Evolutionary conservation across 768 basidiomycete species (phyloP).

Genomic region (Lyophyllum shimeji): DNA sequence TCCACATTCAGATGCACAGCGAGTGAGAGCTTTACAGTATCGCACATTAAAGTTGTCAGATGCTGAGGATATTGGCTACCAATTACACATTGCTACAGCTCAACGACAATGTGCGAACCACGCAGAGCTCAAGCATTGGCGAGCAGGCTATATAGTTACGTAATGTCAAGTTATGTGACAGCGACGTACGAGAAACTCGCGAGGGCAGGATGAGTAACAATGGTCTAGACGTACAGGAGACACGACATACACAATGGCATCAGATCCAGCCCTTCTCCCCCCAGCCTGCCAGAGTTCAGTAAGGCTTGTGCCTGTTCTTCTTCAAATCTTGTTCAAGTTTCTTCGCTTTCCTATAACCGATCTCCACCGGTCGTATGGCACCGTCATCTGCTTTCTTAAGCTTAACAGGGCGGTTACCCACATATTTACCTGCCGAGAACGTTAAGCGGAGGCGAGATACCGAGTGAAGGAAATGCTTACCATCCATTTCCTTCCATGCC

Average conservation of each 20-base stretch:
- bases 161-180: neutral
- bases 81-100: too few species aligned
- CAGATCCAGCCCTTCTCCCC: neutral
- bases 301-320: constrained; percentile 89
- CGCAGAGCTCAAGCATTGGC: too few species aligned
- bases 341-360: constrained; percentile 90
- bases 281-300: constrained; percentile 38
- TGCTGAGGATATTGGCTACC: too few species aligned
- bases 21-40: too few species aligned
- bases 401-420: constrained; percentile 96
- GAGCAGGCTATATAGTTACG: neutral
- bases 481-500: constrained; percentile 99
- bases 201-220: constrained; percentile 10
- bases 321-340: constrained; percentile 88
- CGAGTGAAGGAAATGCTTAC: constrained; percentile 40
- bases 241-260: constrained; percentile 13
- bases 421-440: constrained; percentile 77
- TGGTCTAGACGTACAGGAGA: constrained; percentile 9
- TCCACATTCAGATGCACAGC: too few species aligned
- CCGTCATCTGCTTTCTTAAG: constrained; percentile 91
- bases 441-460: neutral
- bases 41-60: too few species aligned
- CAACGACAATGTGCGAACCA: too few species aligned
- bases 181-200: neutral
- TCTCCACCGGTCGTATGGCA: constrained; percentile 86